phyloP scores from a whole-genome alignment of 2,329 filamentous ascomycete genomes.

The Monosporascus sp. region DNA sequence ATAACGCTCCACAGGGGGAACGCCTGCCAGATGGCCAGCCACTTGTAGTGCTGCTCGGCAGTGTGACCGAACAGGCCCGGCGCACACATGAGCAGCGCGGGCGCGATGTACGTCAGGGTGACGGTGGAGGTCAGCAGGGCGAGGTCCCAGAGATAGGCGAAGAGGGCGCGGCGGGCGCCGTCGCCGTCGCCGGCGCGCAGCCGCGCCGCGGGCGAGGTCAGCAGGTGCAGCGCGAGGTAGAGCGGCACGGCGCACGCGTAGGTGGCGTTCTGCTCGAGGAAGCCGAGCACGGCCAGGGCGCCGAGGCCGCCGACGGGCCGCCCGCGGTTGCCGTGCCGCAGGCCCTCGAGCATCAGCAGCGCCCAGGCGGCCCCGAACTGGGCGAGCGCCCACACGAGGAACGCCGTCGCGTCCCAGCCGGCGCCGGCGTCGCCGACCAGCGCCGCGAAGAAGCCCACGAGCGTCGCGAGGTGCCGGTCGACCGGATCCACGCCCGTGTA shows the following conservation, averaged over 20 bases:
- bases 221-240: conserved; percentile 22
- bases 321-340: conserved; percentile 21
- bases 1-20: conserved; percentile 17
- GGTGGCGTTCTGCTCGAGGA: conserved; percentile 20
- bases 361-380: conserved; percentile 24
- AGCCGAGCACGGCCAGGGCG: conserved; percentile 15
- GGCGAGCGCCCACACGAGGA: conserved; percentile 21
- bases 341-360: conserved; percentile 22
- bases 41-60: conserved; percentile 22
- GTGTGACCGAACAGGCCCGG: conserved; percentile 15
- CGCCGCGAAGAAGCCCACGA: conserved; percentile 19
- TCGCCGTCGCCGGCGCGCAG: conserved; percentile 15
- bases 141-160: conserved; percentile 26
- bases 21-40: conserved; percentile 24
- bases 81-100: conserved; percentile 22
- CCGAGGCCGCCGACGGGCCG: conserved; percentile 16
- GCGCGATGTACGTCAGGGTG: conserved; percentile 18
- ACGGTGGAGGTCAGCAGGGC: conserved; percentile 22
- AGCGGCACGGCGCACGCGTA: conserved; percentile 22
- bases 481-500: conserved; percentile 14
- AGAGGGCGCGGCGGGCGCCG: conserved; percentile 14
- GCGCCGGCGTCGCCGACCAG: conserved; percentile 19
- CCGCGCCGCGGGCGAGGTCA: conserved; percentile 22
- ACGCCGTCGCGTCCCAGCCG: conserved; percentile 12
- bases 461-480: conserved; percentile 20